Evolutionary conservation across 2,329 filamentous ascomycete genomes (phyloP), one percentile per base, ranked within the genome.

Genomic region (Ascochyta fabae): DNA sequence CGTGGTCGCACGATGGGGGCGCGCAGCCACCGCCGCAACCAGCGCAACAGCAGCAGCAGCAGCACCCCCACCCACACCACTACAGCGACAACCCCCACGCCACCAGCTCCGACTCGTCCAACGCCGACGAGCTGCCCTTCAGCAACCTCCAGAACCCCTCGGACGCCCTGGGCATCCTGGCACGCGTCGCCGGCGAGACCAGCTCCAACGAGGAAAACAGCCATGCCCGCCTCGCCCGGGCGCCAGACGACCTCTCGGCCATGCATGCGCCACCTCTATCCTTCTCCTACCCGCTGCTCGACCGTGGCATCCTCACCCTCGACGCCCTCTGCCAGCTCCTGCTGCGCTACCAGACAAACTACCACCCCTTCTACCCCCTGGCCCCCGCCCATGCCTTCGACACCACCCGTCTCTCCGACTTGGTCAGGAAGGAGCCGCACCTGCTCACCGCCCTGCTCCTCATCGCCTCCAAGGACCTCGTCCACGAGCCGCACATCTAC

Each of bases 391-490:
- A 83, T 59, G 84, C 86, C 39, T 84, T 88, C 60, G 79, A 85
- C 58, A 77, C 81, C 35, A 70, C 76, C 13, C 76, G 82, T 52
- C 72, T 90, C 9, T 77, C 83, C 24, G 76, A 81, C 16, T 84
- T 86, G 58, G 84, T 86, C 5, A 78, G 80, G 2, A 82, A 83
- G 26, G 88, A 90, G 66, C 86, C 83, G 27, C 85, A 90, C 66
- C 78, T 91, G 0, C 79, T 91, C 15, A 90, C 88, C 0, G 88
- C 88, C 0, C 85, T 91, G 3, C 77, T 91, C 4, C 87, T 88
- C 1, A 87, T 91, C 44, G 85, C 87, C 4, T 89, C 88, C 7
- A 88, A 90, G 71, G 88, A 91, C 64, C 76, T 89, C n/a, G 80
- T 83, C 1, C 81, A 87, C 6, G 84, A 88, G 64, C 83, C 84